phyloP scores from a whole-genome alignment of 345 rosid genomes.

The Dimocarpus longan region DNA sequence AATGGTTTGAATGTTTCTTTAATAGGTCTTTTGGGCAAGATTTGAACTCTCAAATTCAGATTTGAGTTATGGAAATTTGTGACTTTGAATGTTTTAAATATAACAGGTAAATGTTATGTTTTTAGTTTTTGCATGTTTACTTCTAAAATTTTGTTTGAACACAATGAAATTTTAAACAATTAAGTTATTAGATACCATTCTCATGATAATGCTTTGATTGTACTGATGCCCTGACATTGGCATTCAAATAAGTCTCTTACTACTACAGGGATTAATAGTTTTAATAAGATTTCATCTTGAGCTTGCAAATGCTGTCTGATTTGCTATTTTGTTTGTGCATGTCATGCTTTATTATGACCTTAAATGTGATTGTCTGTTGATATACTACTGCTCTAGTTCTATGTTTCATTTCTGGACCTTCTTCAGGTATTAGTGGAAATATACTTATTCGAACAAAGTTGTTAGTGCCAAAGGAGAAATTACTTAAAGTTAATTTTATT shows the following conservation, averaged over 20 bases:
- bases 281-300: background rate
- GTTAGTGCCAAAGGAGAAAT: background rate
- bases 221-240: background rate
- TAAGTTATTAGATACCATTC: no score
- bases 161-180: no score
- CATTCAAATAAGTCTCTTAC: background rate
- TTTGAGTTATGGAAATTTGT: constrained; percentile 25
- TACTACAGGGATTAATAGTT: background rate
- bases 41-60: no score
- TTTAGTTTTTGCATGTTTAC: no score
- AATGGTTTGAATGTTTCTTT: constrained; percentile 24
- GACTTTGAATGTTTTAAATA: constrained; percentile 93
- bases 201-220: no score
- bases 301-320: background rate
- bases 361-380: background rate
- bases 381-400: background rate
- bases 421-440: background rate
- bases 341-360: background rate
- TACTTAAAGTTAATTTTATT: background rate
- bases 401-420: constrained; percentile 3
- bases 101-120: constrained; percentile 60
- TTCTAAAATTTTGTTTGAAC: no score
- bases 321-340: background rate
- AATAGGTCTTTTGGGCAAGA: no score
- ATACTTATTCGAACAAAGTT: background rate